Conservation (phyloP, 352 stramenopile species). For the Phytophthora tentaculata region DNA sequence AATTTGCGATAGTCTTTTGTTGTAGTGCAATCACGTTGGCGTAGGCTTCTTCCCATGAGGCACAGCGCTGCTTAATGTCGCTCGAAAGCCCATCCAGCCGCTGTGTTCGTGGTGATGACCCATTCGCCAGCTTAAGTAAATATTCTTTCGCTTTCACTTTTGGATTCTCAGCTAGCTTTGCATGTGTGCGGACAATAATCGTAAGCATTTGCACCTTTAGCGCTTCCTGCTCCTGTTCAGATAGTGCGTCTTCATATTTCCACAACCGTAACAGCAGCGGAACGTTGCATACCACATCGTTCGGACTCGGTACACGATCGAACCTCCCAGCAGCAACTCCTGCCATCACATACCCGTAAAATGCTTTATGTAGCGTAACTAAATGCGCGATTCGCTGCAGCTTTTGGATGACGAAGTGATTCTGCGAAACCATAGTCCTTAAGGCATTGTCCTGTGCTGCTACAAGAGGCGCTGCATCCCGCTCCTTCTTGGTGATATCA, state of each 20-base stretch:
- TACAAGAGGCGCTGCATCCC: conserved; percentile 50
- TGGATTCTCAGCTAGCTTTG: conserved; percentile 62
- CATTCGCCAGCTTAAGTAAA: conserved; percentile 62
- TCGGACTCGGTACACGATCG: conserved; percentile 60
- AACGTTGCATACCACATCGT: conserved; percentile 47
- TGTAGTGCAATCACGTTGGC: conserved; percentile 74
- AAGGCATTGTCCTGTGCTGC: conserved; percentile 62
- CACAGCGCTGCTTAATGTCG: conserved; percentile 43
- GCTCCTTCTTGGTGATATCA: conserved; percentile 69
- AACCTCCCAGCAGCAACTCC: conserved; percentile 48
- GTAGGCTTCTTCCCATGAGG: conserved; percentile 80
- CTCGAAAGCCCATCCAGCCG: conserved; percentile 19
- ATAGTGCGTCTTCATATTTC: conserved; percentile 49
- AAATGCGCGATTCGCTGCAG: conserved; percentile 57
- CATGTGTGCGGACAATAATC: conserved; percentile 65
- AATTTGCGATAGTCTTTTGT: conserved; percentile 73
- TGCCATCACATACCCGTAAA: conserved; percentile 58
- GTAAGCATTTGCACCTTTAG: conserved; percentile 70
- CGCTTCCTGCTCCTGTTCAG: conserved; percentile 32
- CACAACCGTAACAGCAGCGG: conserved; percentile 55
- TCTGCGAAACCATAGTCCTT: conserved; percentile 54
- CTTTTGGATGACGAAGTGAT: conserved; percentile 80
- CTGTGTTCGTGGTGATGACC: conserved; percentile 14
- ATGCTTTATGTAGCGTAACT: conserved; percentile 61
- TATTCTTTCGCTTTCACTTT: conserved; percentile 72